phyloP scores from a whole-genome alignment of 2,329 filamentous ascomycete genomes.

The Claviceps pusilla region DNA sequence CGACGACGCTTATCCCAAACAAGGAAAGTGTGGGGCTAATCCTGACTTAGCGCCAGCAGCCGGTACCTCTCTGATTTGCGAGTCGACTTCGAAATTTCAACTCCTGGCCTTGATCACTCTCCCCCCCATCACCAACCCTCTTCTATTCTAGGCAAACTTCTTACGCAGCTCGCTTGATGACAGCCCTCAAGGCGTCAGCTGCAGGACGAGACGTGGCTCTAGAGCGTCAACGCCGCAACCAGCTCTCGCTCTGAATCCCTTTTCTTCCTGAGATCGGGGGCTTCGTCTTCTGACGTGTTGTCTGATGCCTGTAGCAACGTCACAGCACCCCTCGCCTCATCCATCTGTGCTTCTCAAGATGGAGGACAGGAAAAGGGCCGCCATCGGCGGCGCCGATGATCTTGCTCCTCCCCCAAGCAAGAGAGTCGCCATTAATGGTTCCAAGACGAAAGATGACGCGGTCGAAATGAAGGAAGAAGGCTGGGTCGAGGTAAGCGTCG shows the following conservation, averaged over 20 bases:
- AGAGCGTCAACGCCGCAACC: conserved; percentile 14
- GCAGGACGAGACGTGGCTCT: conserved; percentile 22
- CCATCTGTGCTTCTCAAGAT: conserved; percentile 82
- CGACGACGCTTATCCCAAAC: conserved; percentile 18
- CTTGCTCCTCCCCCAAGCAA: conserved; percentile 79
- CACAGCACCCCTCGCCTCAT: conserved; percentile 53
- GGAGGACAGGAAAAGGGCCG: conserved; percentile 98
- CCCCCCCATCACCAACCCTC: conserved; percentile 17
- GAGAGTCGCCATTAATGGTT: conserved; percentile 78
- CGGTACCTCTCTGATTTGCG: conserved; percentile 24
- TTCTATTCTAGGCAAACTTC: conserved; percentile 18
- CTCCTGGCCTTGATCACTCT: conserved; percentile 21
- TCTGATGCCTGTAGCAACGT: conserved; percentile 82
- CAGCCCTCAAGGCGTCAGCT: conserved; percentile 15
- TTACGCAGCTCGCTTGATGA: conserved; percentile 21
- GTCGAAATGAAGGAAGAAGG: conserved; percentile 42
- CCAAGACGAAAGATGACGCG: conserved; percentile 39
- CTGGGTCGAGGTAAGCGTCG: conserved; percentile 51
- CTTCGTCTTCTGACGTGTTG: conserved; percentile 19
- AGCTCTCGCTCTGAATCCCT: conserved; percentile 14
- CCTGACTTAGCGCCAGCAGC: conserved; percentile 19
- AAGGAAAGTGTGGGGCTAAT: conserved; percentile 21
- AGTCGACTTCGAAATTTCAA: conserved; percentile 32
- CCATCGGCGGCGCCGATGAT: conserved; percentile 65
- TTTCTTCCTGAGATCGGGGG: conserved; percentile 26